Percentiles rank a stretch among this genome's conserved stretches.
These are phyloP conservation scores for Torrubiella hemipterigena DNA, from an alignment of 2,329 filamentous ascomycete species.

Conservation along the genomic window DNA sequence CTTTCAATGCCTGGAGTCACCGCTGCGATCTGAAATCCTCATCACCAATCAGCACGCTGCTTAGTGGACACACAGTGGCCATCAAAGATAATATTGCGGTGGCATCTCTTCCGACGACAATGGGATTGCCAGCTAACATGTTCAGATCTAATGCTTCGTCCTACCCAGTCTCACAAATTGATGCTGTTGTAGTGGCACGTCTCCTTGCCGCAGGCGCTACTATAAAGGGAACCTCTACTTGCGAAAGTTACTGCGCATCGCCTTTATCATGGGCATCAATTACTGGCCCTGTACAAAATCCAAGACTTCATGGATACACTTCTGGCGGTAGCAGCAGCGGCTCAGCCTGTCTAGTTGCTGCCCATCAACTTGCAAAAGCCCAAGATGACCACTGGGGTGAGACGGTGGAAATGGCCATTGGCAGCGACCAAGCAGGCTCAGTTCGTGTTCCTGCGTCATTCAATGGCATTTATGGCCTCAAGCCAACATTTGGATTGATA, in stretches of 20 bases:
- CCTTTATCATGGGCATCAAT: slow-evolving; percentile 15
- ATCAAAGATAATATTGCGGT: slow-evolving; percentile 20
- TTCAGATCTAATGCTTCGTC: slow-evolving; percentile 4
- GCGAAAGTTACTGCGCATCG: slow-evolving; percentile 17
- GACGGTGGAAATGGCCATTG: slow-evolving; percentile 14
- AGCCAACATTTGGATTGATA: slow-evolving; percentile 27
- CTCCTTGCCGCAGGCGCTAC: slow-evolving; percentile 14
- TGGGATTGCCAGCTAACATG: slow-evolving; percentile 8
- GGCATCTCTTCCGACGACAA: slow-evolving; percentile 13
- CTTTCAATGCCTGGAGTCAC: slow-evolving; percentile 22
- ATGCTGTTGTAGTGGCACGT: slow-evolving; percentile 11
- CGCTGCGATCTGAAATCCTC: slow-evolving; percentile 13
- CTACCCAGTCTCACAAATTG: slow-evolving; percentile 12
- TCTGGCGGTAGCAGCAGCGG: slow-evolving; percentile 19
- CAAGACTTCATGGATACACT: slow-evolving; percentile 13
- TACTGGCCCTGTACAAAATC: slow-evolving; percentile 16
- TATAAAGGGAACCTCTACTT: slow-evolving; percentile 15
- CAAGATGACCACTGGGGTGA: slow-evolving; percentile 4
- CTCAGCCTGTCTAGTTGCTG: slow-evolving; percentile 16
- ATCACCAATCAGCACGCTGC: slow-evolving; percentile 3
- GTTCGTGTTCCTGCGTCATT: slow-evolving; percentile 18
- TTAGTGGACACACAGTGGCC: slow-evolving; percentile 9
- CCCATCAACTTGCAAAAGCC: slow-evolving; percentile 5
- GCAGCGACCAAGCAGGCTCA: slow-evolving; percentile 19
- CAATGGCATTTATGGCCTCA: slow-evolving; percentile 21